Conservation (phyloP, 73 alveolate species). For the Strombidium stylifer region DNA sequence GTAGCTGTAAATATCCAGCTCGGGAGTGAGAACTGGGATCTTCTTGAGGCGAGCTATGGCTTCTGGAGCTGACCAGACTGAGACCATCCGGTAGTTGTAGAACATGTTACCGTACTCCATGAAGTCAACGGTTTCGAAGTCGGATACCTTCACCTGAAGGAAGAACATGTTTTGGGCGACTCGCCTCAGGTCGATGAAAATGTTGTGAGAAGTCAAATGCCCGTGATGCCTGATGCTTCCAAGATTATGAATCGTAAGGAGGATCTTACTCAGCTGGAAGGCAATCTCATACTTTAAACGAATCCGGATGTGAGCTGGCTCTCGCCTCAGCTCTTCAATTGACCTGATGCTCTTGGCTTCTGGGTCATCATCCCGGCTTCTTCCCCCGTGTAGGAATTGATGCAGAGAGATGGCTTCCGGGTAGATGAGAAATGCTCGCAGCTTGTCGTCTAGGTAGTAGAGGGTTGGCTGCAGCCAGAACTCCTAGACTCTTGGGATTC, state of each 20-base stretch:
- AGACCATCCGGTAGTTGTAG: conserved; percentile 56
- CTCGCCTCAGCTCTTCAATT: conserved; percentile 31
- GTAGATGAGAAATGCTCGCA: conserved; percentile 30
- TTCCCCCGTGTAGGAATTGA: conserved; percentile 30
- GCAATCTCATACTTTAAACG: conserved; percentile 52
- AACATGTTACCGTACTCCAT: conserved; percentile 61
- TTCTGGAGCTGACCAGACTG: conserved; percentile 76
- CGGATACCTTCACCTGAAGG: conserved; percentile 28
- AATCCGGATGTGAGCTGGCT: too few relatives aligned
- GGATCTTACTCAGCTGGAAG: conserved; percentile 48
- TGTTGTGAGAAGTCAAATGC: conserved; percentile 67
- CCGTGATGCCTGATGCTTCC: conserved; percentile 51
- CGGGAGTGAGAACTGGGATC: conserved; percentile 41
- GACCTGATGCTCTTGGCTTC: conserved; percentile 19
- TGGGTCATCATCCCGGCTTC: too few relatives aligned
- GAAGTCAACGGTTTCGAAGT: conserved; percentile 57
- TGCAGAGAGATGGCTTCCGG: conserved; percentile 60
- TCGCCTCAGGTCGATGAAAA: conserved; percentile 48
- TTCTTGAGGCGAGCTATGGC: conserved; percentile 24
- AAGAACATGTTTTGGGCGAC: neutral
- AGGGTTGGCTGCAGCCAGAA: conserved; percentile 35
- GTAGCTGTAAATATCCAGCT: conserved; percentile 70
- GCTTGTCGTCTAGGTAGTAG: conserved; percentile 39
- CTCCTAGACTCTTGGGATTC: conserved; percentile 14
- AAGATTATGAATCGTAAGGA: conserved; percentile 51